Evolutionary conservation across 306 rosid species (phyloP), one percentile per base, ranked within the genome.

Genomic region (Clitoria ternatea): DNA sequence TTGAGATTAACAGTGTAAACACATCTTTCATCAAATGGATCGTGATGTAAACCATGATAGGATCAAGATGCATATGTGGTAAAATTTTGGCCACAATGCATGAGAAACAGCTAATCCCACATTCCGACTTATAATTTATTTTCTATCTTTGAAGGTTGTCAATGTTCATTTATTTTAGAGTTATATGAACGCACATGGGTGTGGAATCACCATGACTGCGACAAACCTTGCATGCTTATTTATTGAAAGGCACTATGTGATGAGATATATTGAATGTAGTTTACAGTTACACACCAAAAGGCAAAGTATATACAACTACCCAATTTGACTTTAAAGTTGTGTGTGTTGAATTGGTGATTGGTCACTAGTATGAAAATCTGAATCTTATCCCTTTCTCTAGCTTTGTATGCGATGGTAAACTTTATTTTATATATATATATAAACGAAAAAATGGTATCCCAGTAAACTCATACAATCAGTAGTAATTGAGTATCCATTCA

Each of bases 121-220:
- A 19, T 24, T 35, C 11, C 72, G 15, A 30, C 2, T 42, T 8
- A 68, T 24, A 3, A 18, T 23, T 24, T 50, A 45, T 1, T 39
- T 45, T 27, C 5, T 14, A 72, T 77, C 40, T 54, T 45, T 43
- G 69, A 50, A 47, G 70, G 27, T 66, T 60, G 24, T 52, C 64
- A 76, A 66, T 66, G 69, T 61, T 66, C 76, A 77, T 81, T 81
- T 81, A 81, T 77, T 76, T 76, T 24, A 35, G 76, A 42, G 20
- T 33, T 26, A 42, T 42, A 76, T 65, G 81, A 66, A 50, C 5
- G 69, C 85, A 77, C 82, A 77, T 81, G 82, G 74, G 53, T 48
- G 11, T 36, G 75, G 79, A 72, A 72, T 73, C 62, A 49, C 66
- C 54, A 54, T 77, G 82, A 72, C 77, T 60, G 33, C 30, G 79